Conservation (phyloP, 164 flowering plant genomes). For the Vitis cinerea region DNA sequence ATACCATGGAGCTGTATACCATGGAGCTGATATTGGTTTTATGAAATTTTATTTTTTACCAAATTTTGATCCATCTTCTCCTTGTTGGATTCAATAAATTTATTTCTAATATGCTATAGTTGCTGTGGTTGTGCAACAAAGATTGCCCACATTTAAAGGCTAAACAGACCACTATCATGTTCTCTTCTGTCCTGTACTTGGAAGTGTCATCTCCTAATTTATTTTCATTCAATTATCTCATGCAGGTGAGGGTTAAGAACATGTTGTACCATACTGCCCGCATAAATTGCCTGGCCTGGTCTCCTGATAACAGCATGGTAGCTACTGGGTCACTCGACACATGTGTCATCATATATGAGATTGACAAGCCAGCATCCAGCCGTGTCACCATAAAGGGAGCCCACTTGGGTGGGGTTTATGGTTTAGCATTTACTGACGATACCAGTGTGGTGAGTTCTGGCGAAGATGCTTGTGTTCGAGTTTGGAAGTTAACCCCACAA, state of each 20-base stretch:
- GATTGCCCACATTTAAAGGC: not conserved
- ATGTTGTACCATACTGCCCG: slow-evolving; percentile 95
- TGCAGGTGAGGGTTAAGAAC: slow-evolving; percentile 91
- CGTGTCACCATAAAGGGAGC: slow-evolving; percentile 87
- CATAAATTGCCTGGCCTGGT: slow-evolving; percentile 94
- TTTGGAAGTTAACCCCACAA: slow-evolving; percentile 65
- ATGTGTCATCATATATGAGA: slow-evolving; percentile 75
- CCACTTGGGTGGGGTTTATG: slow-evolving; percentile 96
- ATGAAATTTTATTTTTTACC: not conserved
- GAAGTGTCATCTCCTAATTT: not conserved
- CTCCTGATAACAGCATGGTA: slow-evolving; percentile 76
- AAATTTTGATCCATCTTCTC: not conserved
- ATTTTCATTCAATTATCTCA: not conserved
- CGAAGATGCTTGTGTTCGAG: slow-evolving; percentile 92
- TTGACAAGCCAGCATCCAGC: slow-evolving; percentile 80
- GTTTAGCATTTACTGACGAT: slow-evolving; percentile 73
- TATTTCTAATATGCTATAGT: not conserved
- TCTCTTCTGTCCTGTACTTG: no score
- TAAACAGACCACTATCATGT: no score
- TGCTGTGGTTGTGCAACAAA: not conserved
- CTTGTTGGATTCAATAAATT: not conserved
- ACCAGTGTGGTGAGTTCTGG: slow-evolving; percentile 73
- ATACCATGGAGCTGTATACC: not conserved
- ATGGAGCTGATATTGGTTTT: not conserved
- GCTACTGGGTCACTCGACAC: slow-evolving; percentile 97